These are phyloP conservation scores for Mucor mucedo DNA, from an alignment of 371 early-diverging fungal species.

Conservation along the genomic window DNA sequence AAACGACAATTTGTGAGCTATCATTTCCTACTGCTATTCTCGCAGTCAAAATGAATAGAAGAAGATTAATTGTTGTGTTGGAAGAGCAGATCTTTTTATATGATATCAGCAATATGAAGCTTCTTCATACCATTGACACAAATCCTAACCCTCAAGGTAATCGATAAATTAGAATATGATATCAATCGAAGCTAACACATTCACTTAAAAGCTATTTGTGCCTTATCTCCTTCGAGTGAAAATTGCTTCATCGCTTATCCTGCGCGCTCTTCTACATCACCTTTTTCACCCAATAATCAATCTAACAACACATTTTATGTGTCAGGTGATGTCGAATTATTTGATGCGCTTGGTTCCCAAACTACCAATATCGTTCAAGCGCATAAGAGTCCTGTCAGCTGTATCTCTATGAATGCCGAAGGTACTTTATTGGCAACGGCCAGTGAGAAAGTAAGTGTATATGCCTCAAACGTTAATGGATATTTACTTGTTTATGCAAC, in stretches of 20 bases:
- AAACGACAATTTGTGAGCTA: constrained; percentile 95
- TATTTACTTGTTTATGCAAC: neutral
- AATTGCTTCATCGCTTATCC: constrained; percentile 90
- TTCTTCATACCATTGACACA: constrained; percentile 93
- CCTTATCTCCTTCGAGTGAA: constrained; percentile 92
- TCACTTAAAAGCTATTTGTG: constrained; percentile 73
- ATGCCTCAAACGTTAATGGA: neutral
- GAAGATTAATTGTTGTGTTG: constrained; percentile 88
- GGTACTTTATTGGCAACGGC: constrained; percentile 93
- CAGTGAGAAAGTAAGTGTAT: constrained; percentile 82
- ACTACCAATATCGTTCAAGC: constrained; percentile 87
- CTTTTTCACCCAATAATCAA: constrained; percentile 74
- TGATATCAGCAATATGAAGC: constrained; percentile 96
- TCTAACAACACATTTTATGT: constrained; percentile 30
- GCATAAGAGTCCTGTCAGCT: constrained; percentile 87
- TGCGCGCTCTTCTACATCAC: constrained; percentile 44
- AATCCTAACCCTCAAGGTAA: constrained; percentile 87
- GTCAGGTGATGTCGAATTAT: constrained; percentile 87
- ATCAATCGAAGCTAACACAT: neutral
- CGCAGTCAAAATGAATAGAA: constrained; percentile 93
- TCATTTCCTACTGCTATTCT: constrained; percentile 91
- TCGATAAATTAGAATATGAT: neutral
- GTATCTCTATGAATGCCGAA: constrained; percentile 84
- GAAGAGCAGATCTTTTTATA: constrained; percentile 92
- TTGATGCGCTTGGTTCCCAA: constrained; percentile 78